Conservation (phyloP, 495 filamentous ascomycete genomes). For the Hypoxylon intermedium region DNA sequence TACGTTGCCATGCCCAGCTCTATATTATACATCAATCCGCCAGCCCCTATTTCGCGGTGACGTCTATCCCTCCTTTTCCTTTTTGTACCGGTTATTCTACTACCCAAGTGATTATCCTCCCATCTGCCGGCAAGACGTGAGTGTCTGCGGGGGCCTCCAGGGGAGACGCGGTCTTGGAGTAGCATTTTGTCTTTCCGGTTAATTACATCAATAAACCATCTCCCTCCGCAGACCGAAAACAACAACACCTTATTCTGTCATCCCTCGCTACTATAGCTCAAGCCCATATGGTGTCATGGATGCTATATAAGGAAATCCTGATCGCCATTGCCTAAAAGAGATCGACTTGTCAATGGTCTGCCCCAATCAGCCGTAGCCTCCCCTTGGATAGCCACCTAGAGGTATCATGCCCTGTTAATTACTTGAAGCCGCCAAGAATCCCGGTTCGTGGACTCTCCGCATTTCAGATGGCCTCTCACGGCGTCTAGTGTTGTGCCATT, state of each 20-base stretch:
- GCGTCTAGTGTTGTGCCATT: slow-evolving; percentile 19
- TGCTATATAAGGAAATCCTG: slow-evolving; percentile 37
- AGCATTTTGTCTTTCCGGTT: slow-evolving; percentile 40
- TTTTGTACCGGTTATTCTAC: slow-evolving; percentile 4
- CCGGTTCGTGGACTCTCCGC: slow-evolving; percentile 38
- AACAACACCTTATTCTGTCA: slow-evolving; percentile 25
- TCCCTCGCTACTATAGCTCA: slow-evolving; percentile 21
- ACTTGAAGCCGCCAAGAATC: slow-evolving; percentile 20
- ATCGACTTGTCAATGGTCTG: slow-evolving; percentile 16
- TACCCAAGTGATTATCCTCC: neutral
- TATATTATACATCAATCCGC: neutral
- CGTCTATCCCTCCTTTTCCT: slow-evolving; percentile 3
- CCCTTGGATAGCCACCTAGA: slow-evolving; percentile 16
- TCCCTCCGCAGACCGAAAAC: slow-evolving; percentile 32
- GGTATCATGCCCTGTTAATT: slow-evolving; percentile 31
- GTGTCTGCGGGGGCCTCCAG: slow-evolving; percentile 27
- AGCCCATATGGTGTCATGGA: slow-evolving; percentile 20
- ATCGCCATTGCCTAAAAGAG: slow-evolving; percentile 33
- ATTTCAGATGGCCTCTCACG: slow-evolving; percentile 21
- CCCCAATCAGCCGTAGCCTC: slow-evolving; percentile 25
- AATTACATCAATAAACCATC: slow-evolving; percentile 41
- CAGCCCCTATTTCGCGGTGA: slow-evolving; percentile 11
- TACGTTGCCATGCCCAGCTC: slow-evolving; percentile 14
- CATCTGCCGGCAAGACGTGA: slow-evolving; percentile 36
- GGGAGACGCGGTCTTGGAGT: slow-evolving; percentile 29